Conservation (phyloP, 768 basidiomycete genomes). For the Tricholoma flavovirens region DNA sequence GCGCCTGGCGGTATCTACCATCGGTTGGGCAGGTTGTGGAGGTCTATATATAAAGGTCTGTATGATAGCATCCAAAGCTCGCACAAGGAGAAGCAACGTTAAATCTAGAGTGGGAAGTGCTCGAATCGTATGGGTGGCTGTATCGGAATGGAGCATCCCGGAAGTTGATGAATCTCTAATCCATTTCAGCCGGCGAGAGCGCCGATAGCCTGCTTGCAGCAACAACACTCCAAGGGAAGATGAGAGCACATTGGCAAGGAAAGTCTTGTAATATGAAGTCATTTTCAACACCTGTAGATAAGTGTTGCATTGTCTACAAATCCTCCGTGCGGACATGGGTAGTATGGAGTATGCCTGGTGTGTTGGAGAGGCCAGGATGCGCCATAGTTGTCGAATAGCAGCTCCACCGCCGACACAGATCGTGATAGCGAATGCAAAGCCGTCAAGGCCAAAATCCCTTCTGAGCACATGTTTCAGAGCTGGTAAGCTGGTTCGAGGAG, state of each 20-base stretch:
- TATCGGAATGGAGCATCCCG: conserved; percentile 4
- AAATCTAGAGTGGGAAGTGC: conserved; percentile 61
- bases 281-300: conserved; percentile 21
- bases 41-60: conserved; percentile 43
- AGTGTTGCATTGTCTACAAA: conserved; percentile 4
- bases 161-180: conserved; percentile 1
- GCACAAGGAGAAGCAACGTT: conserved; percentile 60
- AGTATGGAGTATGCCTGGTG: neutral
- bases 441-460: conserved; percentile 53
- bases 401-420: conserved; percentile 61
- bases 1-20: neutral
- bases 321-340: neutral
- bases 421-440: conserved; percentile 68
- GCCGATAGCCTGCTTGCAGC: conserved; percentile 44
- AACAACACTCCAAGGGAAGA: conserved; percentile 53
- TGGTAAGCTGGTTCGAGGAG: conserved; percentile 17
- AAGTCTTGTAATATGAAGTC: conserved; percentile 42
- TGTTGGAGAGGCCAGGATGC: conserved; percentile 1
- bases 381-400: conserved; percentile 43
- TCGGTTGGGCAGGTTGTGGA: conserved; percentile 7
- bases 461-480: conserved; percentile 36
- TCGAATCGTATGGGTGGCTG: conserved; percentile 9
- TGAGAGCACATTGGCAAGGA: conserved; percentile 52
- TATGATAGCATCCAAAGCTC: conserved; percentile 58
- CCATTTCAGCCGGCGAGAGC: conserved; percentile 22